These are phyloP conservation scores for Pyrus bretschneideri DNA, from an alignment of 306 rosid species.

Conservation along the genomic window DNA sequence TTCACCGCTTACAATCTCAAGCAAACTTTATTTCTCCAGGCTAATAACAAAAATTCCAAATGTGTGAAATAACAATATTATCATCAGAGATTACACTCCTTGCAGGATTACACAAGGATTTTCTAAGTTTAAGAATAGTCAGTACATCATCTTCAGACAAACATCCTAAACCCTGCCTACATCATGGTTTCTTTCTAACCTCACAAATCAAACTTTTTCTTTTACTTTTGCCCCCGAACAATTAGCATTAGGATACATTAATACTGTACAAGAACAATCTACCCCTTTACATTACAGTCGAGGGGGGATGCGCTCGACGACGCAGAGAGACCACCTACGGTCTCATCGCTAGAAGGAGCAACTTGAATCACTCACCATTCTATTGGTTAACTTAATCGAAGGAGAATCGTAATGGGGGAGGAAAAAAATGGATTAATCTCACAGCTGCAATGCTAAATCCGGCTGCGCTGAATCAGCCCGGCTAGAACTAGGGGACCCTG, in stretches of 20 bases:
- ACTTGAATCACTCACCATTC: conserved; percentile 36
- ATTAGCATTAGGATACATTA: conserved; percentile 28
- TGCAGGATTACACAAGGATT: conserved; percentile 3
- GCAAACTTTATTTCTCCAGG: conserved; percentile 2
- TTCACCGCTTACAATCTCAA: not conserved
- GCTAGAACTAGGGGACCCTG: conserved; percentile 58
- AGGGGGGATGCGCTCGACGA: conserved; percentile 20
- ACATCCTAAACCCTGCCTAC: not conserved
- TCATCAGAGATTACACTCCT: conserved; percentile 1
- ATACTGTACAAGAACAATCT: conserved; percentile 45
- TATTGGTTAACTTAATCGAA: conserved; percentile 38
- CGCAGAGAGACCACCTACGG: conserved; percentile 15
- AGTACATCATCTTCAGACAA: not conserved
- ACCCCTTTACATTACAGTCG: conserved; percentile 35
- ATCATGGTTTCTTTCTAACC: conserved; percentile 12
- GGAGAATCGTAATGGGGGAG: not conserved
- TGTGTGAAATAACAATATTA: not conserved
- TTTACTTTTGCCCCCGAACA: conserved; percentile 23
- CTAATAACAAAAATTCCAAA: not conserved
- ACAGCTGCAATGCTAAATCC: conserved; percentile 60
- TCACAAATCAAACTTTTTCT: conserved; percentile 29
- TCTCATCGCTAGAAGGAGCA: conserved; percentile 21
- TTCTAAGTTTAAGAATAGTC: not conserved
- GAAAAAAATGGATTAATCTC: conserved; percentile 27
- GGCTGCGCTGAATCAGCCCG: conserved; percentile 52